Conservation (phyloP, 192 early-diverging fungal species). For the Neocallimastix lanati region DNA sequence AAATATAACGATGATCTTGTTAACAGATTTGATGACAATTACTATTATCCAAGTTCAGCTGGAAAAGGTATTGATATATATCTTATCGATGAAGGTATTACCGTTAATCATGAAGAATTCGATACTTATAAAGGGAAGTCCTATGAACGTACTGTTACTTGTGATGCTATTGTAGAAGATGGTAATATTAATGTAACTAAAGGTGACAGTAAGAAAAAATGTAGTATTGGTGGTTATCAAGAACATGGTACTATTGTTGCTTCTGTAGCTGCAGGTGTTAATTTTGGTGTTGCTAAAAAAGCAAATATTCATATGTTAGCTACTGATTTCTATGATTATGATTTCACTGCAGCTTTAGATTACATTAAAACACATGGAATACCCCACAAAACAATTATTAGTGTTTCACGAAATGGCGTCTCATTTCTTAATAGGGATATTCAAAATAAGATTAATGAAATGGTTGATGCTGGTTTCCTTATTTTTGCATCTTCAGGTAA, state of each 20-base stretch:
- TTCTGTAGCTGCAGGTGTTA: background rate
- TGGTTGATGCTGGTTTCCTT: background rate
- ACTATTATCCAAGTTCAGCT: background rate
- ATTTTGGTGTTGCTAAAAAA: background rate
- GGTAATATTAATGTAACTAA: background rate
- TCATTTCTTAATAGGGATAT: background rate
- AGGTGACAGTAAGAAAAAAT: background rate
- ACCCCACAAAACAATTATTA: background rate
- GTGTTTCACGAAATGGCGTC: background rate
- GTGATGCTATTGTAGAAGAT: background rate
- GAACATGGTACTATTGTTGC: background rate
- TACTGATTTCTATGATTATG: background rate
- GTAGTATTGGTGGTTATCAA: background rate
- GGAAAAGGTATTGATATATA: background rate
- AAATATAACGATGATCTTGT: background rate
- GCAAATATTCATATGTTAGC: background rate
- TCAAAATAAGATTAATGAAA: background rate
- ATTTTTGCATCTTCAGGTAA: background rate
- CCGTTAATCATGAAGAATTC: background rate
- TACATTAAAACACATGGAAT: background rate
- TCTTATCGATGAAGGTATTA: background rate
- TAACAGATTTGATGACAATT: background rate
- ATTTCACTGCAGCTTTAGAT: background rate
- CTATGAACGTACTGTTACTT: background rate
- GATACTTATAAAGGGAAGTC: background rate